Evolutionary conservation across 495 filamentous ascomycete genomes (phyloP).

Genomic region (Lineolata rhizophorae): DNA sequence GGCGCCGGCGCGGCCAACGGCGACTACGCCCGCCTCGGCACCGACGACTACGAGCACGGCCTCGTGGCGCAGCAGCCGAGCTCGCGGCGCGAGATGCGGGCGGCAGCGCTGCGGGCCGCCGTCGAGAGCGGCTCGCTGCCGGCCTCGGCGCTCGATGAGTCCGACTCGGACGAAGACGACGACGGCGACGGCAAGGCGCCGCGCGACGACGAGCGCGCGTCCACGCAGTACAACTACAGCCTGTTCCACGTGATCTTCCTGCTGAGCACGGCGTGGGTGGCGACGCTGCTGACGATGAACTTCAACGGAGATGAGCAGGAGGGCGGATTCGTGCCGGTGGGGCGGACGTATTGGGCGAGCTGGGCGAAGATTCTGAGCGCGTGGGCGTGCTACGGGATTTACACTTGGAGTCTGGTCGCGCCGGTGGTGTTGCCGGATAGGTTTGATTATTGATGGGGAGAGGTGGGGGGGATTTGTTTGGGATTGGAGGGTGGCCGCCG

Average conservation of each 20-base stretch:
- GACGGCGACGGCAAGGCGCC: slow-evolving; percentile 29
- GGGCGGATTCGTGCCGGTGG: slow-evolving; percentile 70
- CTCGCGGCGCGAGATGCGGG: slow-evolving; percentile 70
- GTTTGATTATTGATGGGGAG: slow-evolving; percentile 38
- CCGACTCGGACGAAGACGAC: slow-evolving; percentile 45
- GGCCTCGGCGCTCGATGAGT: slow-evolving; percentile 69
- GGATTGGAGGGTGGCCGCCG: too few species aligned
- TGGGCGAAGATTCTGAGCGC: slow-evolving; percentile 98
- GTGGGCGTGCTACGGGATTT: slow-evolving; percentile 92
- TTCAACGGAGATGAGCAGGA: slow-evolving; percentile 35
- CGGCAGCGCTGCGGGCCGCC: slow-evolving; percentile 71
- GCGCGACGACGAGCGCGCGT: slow-evolving; percentile 62
- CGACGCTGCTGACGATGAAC: slow-evolving; percentile 73
- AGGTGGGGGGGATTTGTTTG: too few species aligned
- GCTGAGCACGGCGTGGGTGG: slow-evolving; percentile 86
- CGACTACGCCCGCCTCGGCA: slow-evolving; percentile 36
- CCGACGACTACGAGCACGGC: slow-evolving; percentile 59
- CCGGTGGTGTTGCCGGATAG: slow-evolving; percentile 70
- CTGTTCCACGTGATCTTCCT: slow-evolving; percentile 98
- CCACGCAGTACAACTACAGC: slow-evolving; percentile 88
- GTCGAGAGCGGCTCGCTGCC: slow-evolving; percentile 81
- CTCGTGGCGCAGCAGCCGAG: slow-evolving; percentile 76
- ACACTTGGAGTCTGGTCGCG: slow-evolving; percentile 78
- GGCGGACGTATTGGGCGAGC: slow-evolving; percentile 88
- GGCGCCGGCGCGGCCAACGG: slow-evolving; percentile 41